Base-by-base conservation (phyloP, 23 red algal species). In the Agarophyton chilense region DNA sequence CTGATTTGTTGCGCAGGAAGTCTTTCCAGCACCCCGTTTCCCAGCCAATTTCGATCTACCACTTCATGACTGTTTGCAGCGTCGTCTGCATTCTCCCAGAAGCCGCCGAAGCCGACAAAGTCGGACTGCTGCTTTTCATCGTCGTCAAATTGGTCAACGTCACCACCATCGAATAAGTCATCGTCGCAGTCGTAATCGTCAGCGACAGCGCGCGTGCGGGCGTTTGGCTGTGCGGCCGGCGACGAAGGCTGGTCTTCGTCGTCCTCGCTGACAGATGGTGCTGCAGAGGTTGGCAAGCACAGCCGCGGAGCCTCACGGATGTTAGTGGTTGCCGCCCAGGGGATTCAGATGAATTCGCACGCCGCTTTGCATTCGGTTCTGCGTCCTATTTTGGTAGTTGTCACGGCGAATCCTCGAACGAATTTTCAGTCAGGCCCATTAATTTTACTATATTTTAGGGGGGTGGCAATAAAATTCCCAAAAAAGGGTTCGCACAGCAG, bases 251-350 rank as follows among this genome's bases (percentile, higher is more conserved):
- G 41, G 34, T 88, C 83, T 18, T 52, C 45, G 24, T 52, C 47
- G n/a, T 76, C 71, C 16, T 76, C 83, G 66, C 58, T 54, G n/a
- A 39, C 83, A 21, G 83, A 77, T 8, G 45, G 49, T 7, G 66
- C 38, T 45, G 66, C 50, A 3, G 49, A 53, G 19, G 33, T 22
- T 41, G 83, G 83, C n/a, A 71, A 47, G 18, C 39, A 74, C 41
- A 73, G 71, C 44, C 83, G 83, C 11, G 77, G 83, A 16, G 64
- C 56, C 56, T 88, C 83, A 32, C 83, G 83, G 38, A 88, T 67
- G 71, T 88, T 88, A 47, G 77, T 88, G 83, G 33, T 88, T 88
- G 43, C 83, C 83, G 35, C 83, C 83, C 49, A 75, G 51, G 6
- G 83, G 83, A 54, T 88, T 88, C 33, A 88, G 83, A 11, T 67